phyloP scores from a whole-genome alignment of 23 red algal species.

The Gracilaria domingensis region DNA sequence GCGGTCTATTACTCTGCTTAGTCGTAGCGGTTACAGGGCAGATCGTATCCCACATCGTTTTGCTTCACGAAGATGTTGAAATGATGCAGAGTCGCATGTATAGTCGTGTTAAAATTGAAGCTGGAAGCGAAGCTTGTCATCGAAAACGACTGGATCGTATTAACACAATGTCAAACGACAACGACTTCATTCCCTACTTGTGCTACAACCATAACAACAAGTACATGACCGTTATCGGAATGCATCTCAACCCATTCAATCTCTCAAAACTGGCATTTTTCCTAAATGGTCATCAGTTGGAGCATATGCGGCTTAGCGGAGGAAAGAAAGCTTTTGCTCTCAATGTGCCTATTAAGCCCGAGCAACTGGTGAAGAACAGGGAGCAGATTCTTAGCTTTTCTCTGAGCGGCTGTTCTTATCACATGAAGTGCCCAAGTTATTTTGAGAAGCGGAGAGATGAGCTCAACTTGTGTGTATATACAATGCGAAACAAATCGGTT shows the following conservation, averaged over 20 bases:
- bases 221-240: constrained; percentile 3
- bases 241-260: constrained; percentile 24
- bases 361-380: neutral
- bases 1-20: no score
- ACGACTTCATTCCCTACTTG: constrained; percentile 35
- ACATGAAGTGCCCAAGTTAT: constrained; percentile 24
- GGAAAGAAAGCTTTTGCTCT: constrained; percentile 1
- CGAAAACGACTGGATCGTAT: neutral
- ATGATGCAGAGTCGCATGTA: neutral
- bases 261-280: neutral
- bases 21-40: no score
- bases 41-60: no score
- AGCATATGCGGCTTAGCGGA: neutral
- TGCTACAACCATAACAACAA: constrained; percentile 39
- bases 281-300: neutral
- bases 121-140: neutral
- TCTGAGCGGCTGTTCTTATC: constrained; percentile 8
- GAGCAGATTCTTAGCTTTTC: constrained; percentile 29
- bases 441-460: neutral
- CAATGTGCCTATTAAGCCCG: neutral
- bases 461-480: constrained; percentile 28
- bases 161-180: neutral
- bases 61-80: no score
- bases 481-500: neutral
- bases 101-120: neutral